Conservation (phyloP, 1,139 yeast genomes). For the Pichia sp. region DNA sequence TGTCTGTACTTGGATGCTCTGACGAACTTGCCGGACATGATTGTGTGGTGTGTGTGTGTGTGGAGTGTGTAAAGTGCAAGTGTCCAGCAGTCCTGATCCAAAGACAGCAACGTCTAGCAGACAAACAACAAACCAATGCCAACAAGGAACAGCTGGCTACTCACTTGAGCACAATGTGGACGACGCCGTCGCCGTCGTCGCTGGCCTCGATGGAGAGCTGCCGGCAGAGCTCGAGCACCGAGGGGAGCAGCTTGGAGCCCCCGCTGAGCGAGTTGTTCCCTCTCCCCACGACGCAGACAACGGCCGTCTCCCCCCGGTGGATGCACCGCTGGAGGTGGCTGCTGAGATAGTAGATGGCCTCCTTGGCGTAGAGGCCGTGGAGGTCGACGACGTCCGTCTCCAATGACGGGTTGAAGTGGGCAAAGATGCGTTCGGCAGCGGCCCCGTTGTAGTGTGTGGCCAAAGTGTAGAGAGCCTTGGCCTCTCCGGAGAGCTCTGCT, state of each 20-base stretch:
- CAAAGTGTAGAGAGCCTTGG: background rate
- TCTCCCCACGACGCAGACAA: slow-evolving; percentile 2
- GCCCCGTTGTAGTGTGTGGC: background rate
- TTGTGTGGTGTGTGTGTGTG: background rate
- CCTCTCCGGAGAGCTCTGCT: background rate
- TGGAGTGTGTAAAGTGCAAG: background rate
- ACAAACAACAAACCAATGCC: too few species aligned
- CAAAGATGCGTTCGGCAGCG: slow-evolving; percentile 3
- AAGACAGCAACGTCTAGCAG: too few species aligned
- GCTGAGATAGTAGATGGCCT: slow-evolving; percentile 5
- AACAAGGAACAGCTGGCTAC: too few species aligned
- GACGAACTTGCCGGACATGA: slow-evolving; percentile 78
- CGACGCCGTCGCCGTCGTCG: too few species aligned
- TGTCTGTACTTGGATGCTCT: slow-evolving; percentile 97
- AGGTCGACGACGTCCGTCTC: slow-evolving; percentile 4
- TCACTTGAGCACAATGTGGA: too few species aligned
- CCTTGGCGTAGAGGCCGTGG: slow-evolving; percentile 4
- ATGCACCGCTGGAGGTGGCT: slow-evolving; percentile 1
- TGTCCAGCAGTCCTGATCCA: too few species aligned
- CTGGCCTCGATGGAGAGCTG: too few species aligned
- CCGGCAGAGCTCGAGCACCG: background rate
- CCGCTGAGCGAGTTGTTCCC: slow-evolving; percentile 3
- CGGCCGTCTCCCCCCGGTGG: background rate
- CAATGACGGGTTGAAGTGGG: slow-evolving; percentile 1
- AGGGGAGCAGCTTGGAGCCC: background rate